Evolutionary conservation across 805 yeast species (phyloP), one percentile per base, ranked within the genome.

Genomic region (Peterozyma xylosa): DNA sequence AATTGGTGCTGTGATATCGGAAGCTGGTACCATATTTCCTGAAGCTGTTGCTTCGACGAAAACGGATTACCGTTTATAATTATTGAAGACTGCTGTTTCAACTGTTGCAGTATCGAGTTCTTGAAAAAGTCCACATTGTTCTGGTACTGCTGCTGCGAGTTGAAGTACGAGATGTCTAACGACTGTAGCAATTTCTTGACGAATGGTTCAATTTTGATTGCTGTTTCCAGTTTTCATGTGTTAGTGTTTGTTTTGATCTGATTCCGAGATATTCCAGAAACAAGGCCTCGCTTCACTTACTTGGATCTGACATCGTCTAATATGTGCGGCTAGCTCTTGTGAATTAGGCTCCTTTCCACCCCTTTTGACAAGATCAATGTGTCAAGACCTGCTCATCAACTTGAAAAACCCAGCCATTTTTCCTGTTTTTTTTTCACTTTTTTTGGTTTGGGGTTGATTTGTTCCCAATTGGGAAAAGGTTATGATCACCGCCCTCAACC

Each of bases 1-100:
- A 83, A 55, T 43, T 68, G 77, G 55, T 84, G 93, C 45, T 74
- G 79, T 1, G 88, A 70, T 13, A 62, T 54, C 5, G 86, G 86
- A 16, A 74, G 60, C 15, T 63, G 50, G n/a, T 75, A 53, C 86
- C 86, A 80, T 34, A 68, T 58, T 41, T 77, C 73, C 52, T 78
- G 84, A 52, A 80, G 78, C 43, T 71, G 75, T 13, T 61, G 56
- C 44, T 71, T 68, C 1, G 78, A 68, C 4, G 70, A 69, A 40
- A 76, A 62, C 10, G 86, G 85, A 21, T 73, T 66, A 0, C 86
- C 86, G 51, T 80, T 76, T 30, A 80, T 55, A 11, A 80, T 71
- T 13, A 80, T 71, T 9, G 84, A 76, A 32, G 79, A 66, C 27
- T 68, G 60, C 1, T 67, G 65, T 47, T 75, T 71, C 35, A 80